phyloP scores from a whole-genome alignment of 768 basidiomycete species.

The Lentinula detonsa region DNA sequence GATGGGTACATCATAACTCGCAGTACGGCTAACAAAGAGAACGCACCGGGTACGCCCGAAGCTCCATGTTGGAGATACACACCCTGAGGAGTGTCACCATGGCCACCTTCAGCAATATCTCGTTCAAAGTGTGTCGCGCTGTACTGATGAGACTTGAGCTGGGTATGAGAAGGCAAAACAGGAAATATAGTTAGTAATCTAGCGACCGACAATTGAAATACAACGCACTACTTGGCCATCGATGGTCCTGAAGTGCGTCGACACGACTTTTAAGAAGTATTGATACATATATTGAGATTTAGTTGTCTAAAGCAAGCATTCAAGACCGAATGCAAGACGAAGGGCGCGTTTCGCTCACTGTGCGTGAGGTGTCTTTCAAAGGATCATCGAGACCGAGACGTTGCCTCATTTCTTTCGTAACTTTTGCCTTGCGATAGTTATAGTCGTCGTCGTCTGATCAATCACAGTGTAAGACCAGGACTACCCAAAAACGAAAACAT shows the following conservation, averaged over 20 bases:
- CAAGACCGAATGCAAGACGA: neutral
- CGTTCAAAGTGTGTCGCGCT: constrained; percentile 96
- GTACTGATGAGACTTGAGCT: constrained; percentile 92
- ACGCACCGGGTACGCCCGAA: constrained; percentile 60
- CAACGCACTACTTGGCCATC: constrained; percentile 57
- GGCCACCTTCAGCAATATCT: constrained; percentile 64
- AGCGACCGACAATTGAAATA: neutral
- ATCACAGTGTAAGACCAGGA: neutral
- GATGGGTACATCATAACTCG: neutral
- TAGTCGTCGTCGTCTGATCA: constrained; percentile 73
- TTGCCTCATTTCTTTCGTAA: constrained; percentile 58
- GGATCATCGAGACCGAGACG: constrained; percentile 77
- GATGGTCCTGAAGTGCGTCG: constrained; percentile 84
- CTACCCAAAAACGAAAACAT: neutral
- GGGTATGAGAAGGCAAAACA: constrained; percentile 1
- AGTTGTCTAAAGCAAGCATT: constrained; percentile 44
- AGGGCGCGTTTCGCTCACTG: constrained; percentile 30
- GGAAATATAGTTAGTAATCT: neutral
- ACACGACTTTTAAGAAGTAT: constrained; percentile 98
- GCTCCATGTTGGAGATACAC: constrained; percentile 71
- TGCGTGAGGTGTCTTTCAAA: constrained; percentile 58
- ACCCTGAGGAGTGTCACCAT: constrained; percentile 54
- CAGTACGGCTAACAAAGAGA: neutral
- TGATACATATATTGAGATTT: constrained; percentile 94
- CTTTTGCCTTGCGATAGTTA: constrained; percentile 56